A percentile compares a stretch with the other conserved stretches of the same genome.
Conservation (phyloP, 2,329 filamentous ascomycete genomes). For the Magnaporthiopsis rhizophila region DNA sequence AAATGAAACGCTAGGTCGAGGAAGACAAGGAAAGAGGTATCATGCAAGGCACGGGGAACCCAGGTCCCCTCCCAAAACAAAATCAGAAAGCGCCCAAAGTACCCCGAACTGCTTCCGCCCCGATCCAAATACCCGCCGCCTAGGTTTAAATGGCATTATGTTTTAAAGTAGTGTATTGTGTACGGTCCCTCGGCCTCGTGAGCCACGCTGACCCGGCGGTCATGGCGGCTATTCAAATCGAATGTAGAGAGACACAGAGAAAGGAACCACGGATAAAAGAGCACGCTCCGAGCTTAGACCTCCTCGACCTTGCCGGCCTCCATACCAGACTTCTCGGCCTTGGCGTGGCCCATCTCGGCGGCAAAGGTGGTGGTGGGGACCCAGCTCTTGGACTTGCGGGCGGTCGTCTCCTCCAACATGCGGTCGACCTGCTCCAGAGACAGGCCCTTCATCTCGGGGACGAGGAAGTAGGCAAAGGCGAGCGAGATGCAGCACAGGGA, state of each 20-base stretch:
- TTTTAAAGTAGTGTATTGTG: not conserved
- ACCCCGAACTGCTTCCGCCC: not conserved
- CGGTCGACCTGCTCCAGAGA: constrained; percentile 74
- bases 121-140: not conserved
- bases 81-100: too few species aligned
- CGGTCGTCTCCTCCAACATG: constrained; percentile 83
- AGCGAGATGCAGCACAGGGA: constrained; percentile 52
- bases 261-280: not conserved
- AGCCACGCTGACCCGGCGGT: too few species aligned
- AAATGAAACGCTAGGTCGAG: not conserved
- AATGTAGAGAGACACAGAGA: too few species aligned
- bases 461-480: constrained; percentile 64
- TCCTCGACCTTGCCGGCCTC: constrained; percentile 7
- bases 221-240: too few species aligned
- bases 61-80: not conserved
- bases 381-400: constrained; percentile 71
- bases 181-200: too few species aligned
- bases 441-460: constrained; percentile 68
- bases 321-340: constrained; percentile 3
- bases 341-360: constrained; percentile 14
- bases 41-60: not conserved
- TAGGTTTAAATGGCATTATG: not conserved
- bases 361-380: constrained; percentile 64
- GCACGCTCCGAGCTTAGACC: not conserved
- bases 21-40: not conserved